Evolutionary conservation across 2,329 filamentous ascomycete genomes (phyloP), one percentile per base, ranked within the genome.

Genomic region (Fusarium oxysporum): DNA sequence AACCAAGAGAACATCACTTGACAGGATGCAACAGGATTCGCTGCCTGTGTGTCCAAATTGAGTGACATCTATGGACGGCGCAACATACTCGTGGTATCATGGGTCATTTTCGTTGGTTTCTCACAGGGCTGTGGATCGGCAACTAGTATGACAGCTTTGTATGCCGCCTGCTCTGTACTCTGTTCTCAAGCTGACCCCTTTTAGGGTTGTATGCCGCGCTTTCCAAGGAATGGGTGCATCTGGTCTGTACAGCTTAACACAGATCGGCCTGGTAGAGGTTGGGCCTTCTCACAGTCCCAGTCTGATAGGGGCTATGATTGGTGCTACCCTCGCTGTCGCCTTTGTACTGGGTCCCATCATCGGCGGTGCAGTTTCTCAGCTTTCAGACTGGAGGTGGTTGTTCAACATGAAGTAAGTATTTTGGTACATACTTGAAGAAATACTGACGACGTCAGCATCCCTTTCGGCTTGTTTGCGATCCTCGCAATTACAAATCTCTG

Each of bases 221-320:
- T 85, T 91, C 19, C 89, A 91, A 64, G 89, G 89, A 8, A 84
- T 91, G 47, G 89, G 90, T 1, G 90, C 88, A 4, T 89, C 90
- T 13, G 89, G 89, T 0, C 80, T 91, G 30, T 92, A 91, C 78
- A 90, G 88, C 70, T 79, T 91, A 45, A 86, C 87, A 2, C 87
- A 91, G 63, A 87, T 90, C 58, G 85, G 86, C 17, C 82, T 91
- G 3, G 83, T 89, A 33, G 88, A 90, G 69, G 83, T 90, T 56
- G 87, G 88, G 1, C 88, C 87, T 17, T 83, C 82, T 6, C 81
- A 87, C 70, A 85, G 84, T 12, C 87, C 88, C 6, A 85, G 86
- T 58, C 76, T 89, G 21, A 86, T 90, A 45, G 87, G 88, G 5
- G 86, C 86, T 32, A 81, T 89, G 74, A 83, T 90, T 19, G 88